Evolutionary conservation across 495 filamentous ascomycete species (phyloP).

Genomic region (Penicillium simplicissimum): DNA sequence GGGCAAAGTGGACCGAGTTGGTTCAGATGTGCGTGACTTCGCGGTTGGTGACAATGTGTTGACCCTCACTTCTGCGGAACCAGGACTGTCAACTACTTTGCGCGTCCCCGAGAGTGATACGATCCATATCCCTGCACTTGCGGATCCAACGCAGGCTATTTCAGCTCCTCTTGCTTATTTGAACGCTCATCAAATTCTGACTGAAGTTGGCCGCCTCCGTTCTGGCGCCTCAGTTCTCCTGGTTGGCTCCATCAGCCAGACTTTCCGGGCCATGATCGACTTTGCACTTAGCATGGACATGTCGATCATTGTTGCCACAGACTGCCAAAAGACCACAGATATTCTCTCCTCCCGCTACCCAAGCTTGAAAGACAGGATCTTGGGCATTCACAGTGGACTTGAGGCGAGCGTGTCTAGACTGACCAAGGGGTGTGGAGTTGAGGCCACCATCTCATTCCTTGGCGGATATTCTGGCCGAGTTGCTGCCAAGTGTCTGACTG

Average conservation of each 20-base stretch:
- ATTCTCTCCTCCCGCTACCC: constrained; percentile 15
- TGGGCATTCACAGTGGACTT: constrained; percentile 16
- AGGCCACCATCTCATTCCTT: constrained; percentile 17
- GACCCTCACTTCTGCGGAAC: constrained; percentile 11
- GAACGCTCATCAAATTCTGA: constrained; percentile 20
- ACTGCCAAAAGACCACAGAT: constrained; percentile 13
- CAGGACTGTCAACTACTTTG: constrained; percentile 15
- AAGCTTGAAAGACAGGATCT: constrained; percentile 10
- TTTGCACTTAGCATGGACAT: constrained; percentile 17
- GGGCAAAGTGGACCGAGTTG: constrained; percentile 19
- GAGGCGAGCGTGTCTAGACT: constrained; percentile 18
- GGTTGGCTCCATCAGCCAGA: constrained; percentile 21
- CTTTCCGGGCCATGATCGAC: constrained; percentile 23
- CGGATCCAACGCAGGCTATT: constrained; percentile 11
- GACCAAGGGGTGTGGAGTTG: constrained; percentile 25
- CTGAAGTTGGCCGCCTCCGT: constrained; percentile 14
- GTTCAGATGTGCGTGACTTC: constrained; percentile 17
- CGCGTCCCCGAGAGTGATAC: constrained; percentile 18
- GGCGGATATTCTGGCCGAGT: constrained; percentile 23
- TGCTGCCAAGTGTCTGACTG: constrained; percentile 22
- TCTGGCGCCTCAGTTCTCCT: constrained; percentile 20
- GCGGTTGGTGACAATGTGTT: constrained; percentile 23
- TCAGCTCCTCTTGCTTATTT: constrained; percentile 24
- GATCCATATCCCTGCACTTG: constrained; percentile 17
- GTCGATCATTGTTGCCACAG: constrained; percentile 22